A percentile compares a stretch with the other conserved stretches of the same genome.
These are phyloP conservation scores for Monosporascus sp. DNA, from an alignment of 2,329 filamentous ascomycete genomes.

Conservation along the genomic window DNA sequence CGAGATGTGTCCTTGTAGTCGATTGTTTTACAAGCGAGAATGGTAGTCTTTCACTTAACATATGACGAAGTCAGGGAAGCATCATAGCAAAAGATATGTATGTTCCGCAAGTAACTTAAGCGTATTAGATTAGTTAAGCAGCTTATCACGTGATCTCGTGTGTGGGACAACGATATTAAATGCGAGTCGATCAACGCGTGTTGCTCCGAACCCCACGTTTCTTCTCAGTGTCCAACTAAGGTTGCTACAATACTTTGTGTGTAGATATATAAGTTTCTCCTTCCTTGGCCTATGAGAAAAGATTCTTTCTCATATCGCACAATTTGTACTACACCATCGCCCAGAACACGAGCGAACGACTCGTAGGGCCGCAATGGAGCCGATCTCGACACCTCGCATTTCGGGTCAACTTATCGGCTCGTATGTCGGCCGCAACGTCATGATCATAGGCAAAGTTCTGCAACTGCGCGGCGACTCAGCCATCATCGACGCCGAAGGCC, in stretches of 20 bases:
- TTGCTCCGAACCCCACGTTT: neutral
- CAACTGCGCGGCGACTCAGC: conserved; percentile 78
- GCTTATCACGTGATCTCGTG: neutral
- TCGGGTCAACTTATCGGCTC: conserved; percentile 72
- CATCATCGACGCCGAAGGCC: conserved; percentile 73
- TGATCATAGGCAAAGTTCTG: conserved; percentile 78
- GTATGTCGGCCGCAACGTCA: conserved; percentile 71
- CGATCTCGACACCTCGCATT: conserved; percentile 72
- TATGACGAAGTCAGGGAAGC: too few relatives aligned
- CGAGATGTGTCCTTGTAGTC: too few relatives aligned
- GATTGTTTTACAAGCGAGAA: too few relatives aligned
- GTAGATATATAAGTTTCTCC: too few relatives aligned
- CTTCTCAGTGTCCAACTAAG: neutral
- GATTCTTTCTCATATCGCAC: too few relatives aligned
- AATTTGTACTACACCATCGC: too few relatives aligned
- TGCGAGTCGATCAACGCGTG: neutral
- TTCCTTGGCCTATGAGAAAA: too few relatives aligned
- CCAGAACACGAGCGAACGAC: too few relatives aligned
- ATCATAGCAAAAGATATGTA: too few relatives aligned
- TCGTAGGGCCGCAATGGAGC: conserved; percentile 52
- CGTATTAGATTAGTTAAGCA: neutral
- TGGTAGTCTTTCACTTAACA: too few relatives aligned
- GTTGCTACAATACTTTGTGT: neutral
- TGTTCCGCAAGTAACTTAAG: too few relatives aligned
- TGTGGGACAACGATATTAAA: neutral